Evolutionary conservation across 1,139 yeast genomes (phyloP), one percentile per base, ranked within the genome.

Genomic region (Candida sp.): DNA sequence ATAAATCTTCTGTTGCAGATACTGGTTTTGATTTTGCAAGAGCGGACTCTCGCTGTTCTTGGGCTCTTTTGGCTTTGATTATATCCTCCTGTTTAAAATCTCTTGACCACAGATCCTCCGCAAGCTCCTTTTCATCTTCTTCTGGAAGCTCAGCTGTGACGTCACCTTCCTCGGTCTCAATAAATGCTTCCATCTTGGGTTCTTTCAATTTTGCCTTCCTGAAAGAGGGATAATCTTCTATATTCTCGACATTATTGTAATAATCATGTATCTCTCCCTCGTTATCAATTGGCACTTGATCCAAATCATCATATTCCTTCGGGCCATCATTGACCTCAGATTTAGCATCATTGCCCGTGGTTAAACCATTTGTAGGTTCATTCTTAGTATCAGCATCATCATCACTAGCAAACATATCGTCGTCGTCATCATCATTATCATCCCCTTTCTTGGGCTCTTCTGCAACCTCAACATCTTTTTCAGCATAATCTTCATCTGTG

Each of bases 141-240:
- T 58, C 62, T 4, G 33, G 33, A n/a, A 30, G 19, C 19, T 12
- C 11, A 30, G 33, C 33, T 9, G 19, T 5, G 11, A 9, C 33
- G 4, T 63, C 61, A 1, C 91, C 93, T 39, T 78, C 81, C 43
- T 74, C 75, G 36, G 70, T 61, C 53, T 86, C 93, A 55, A 79
- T 75, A 61, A 87, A 87, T 0, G 87, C 77, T 49, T 85, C 93
- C 4, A 84, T 45, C 50, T 75, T 66, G 1, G 61, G 56, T 23
- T 49, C 49, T 32, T 25, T 40, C 39, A 48, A 51, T 5, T 46
- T 48, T 22, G 33, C 7, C 7, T 21, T 41, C 11, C 29, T 33
- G 33, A 12, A n/a, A 11, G 33, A 35, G 11, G 33, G 12, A 2
- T 3, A 22, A 12, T 39, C 43, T 12, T 52, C 52, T 21, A 43